Evolutionary conservation across 805 yeast species (phyloP).

Genomic region (Cyberlindnera xishuangbannaensis): DNA sequence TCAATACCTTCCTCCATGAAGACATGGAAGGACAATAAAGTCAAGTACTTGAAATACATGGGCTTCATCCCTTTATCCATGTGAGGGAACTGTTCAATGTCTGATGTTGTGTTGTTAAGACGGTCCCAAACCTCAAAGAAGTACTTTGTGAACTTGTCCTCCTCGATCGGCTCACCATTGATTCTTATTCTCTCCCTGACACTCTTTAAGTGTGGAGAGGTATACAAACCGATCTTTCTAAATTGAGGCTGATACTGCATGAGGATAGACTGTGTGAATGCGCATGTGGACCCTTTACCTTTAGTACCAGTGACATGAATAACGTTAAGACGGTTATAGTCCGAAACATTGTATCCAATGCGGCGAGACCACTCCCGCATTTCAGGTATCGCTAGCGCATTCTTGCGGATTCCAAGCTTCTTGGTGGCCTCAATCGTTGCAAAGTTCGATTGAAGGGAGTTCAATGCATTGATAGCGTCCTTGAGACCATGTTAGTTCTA

Average conservation of each 20-base stretch:
- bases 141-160: constrained; percentile 75
- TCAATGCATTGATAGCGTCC: constrained; percentile 83
- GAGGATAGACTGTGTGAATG: constrained; percentile 81
- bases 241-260: constrained; percentile 48
- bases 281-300: constrained; percentile 98
- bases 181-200: constrained; percentile 90
- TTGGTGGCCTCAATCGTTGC: constrained; percentile 82
- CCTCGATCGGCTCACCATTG: constrained; percentile 79
- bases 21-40: constrained; percentile 85
- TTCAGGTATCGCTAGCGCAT: constrained; percentile 70
- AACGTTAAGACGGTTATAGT: constrained; percentile 68
- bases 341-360: constrained; percentile 59
- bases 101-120: constrained; percentile 53
- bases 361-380: constrained; percentile 78
- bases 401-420: constrained; percentile 56
- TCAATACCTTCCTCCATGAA: constrained; percentile 86
- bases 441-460: constrained; percentile 85
- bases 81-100: constrained; percentile 57
- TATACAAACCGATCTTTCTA: constrained; percentile 91
- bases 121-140: constrained; percentile 94
- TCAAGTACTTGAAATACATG: constrained; percentile 86
- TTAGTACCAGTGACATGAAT: constrained; percentile 96
- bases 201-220: constrained; percentile 91
- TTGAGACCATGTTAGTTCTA: constrained; percentile 2
- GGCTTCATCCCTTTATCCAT: constrained; percentile 76